These are phyloP conservation scores for Malus asiatica DNA, from an alignment of 306 rosid species.

Conservation along the genomic window DNA sequence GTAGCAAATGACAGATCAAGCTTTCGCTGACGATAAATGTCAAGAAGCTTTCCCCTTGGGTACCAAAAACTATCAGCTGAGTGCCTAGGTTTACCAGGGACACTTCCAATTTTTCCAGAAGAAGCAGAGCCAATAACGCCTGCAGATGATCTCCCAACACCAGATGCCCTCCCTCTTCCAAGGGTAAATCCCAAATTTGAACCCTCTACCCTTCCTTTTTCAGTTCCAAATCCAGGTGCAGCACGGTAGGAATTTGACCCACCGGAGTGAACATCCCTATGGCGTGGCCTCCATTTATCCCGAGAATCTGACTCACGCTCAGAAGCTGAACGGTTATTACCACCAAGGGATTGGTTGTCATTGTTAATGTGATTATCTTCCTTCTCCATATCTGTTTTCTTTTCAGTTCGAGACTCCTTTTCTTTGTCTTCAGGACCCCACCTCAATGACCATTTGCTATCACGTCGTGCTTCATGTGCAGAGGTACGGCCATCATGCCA, in stretches of 20 bases:
- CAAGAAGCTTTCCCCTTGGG: conserved; percentile 60
- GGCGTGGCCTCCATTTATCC: conserved; percentile 73
- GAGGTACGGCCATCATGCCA: conserved; percentile 54
- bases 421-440: conserved; percentile 70
- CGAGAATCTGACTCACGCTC: conserved; percentile 55
- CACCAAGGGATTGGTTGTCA: conserved; percentile 32
- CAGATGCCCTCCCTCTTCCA: conserved; percentile 48
- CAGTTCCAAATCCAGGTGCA: conserved; percentile 53
- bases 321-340: conserved; percentile 37
- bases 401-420: conserved; percentile 45
- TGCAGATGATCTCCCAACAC: conserved; percentile 31
- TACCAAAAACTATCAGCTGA: conserved; percentile 33
- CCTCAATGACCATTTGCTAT: conserved; percentile 53
- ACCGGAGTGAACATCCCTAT: conserved; percentile 46
- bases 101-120: conserved; percentile 23
- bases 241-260: conserved; percentile 42
- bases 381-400: conserved; percentile 41
- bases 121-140: conserved; percentile 23
- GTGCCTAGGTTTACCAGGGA: conserved; percentile 30
- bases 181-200: conserved; percentile 44
- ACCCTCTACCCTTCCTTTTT: conserved; percentile 46
- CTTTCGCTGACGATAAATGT: conserved; percentile 42
- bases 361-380: conserved; percentile 36
- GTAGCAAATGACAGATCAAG: conserved; percentile 23
- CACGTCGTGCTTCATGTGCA: conserved; percentile 47